Conservation (phyloP, 306 rosid species). For the Dryas octopetala region DNA sequence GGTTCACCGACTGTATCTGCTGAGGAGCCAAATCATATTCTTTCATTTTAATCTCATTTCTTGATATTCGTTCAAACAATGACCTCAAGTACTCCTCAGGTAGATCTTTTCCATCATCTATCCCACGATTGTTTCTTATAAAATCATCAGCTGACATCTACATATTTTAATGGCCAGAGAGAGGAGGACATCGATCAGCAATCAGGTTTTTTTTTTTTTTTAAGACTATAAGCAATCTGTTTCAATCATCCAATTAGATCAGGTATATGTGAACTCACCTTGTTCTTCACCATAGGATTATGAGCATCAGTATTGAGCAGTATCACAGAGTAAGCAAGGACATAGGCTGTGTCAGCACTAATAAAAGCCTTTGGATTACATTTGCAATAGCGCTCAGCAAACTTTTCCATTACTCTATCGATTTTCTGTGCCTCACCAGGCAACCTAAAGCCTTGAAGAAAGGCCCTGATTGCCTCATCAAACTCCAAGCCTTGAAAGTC, state of each 20-base stretch:
- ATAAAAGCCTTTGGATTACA: slow-evolving; percentile 87
- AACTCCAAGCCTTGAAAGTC: slow-evolving; percentile 88
- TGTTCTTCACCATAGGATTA: slow-evolving; percentile 90
- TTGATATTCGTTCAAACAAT: slow-evolving; percentile 80
- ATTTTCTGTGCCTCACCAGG: slow-evolving; percentile 99
- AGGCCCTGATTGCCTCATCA: slow-evolving; percentile 92
- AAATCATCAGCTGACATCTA: slow-evolving; percentile 99
- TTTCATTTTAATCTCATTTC: slow-evolving; percentile 97
- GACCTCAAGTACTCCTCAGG: slow-evolving; percentile 87
- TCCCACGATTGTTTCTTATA: slow-evolving; percentile 94
- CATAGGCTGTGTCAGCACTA: slow-evolving; percentile 99
- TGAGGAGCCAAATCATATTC: slow-evolving; percentile 72
- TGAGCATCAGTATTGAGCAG: slow-evolving; percentile 97
- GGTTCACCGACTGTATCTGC: slow-evolving; percentile 73
- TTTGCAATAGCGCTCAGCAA: slow-evolving; percentile 94
- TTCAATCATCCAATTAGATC: slow-evolving; percentile 23
- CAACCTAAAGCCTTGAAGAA: slow-evolving; percentile 93
- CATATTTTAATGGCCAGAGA: slow-evolving; percentile 34
- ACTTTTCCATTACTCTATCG: slow-evolving; percentile 98
- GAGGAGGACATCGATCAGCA: not conserved
- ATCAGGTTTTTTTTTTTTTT: not conserved
- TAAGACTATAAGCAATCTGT: slow-evolving; percentile 16
- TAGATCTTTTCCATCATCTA: slow-evolving; percentile 98
- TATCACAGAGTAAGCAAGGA: slow-evolving; percentile 97
- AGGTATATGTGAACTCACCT: slow-evolving; percentile 53